These are phyloP conservation scores for Trichothecium sympodiale DNA, from an alignment of 2,329 filamentous ascomycete genomes.

Conservation along the genomic window DNA sequence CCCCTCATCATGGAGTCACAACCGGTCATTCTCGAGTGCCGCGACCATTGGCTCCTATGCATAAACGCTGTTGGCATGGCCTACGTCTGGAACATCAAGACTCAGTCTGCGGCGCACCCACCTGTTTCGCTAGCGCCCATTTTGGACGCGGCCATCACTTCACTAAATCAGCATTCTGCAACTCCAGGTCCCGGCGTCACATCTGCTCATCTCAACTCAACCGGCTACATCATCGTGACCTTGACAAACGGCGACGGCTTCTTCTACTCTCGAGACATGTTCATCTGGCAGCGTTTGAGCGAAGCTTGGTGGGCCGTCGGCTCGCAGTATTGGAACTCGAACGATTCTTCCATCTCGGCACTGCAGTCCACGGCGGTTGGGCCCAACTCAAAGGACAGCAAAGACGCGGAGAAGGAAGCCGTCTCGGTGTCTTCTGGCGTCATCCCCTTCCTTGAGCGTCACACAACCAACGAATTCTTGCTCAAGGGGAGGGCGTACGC, in stretches of 20 bases:
- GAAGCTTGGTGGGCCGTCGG: constrained; percentile 98
- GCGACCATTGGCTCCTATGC: constrained; percentile 80
- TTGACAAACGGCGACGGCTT: constrained; percentile 93
- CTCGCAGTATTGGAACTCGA: constrained; percentile 98
- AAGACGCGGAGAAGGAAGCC: constrained; percentile 33
- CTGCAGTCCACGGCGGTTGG: constrained; percentile 62
- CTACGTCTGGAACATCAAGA: constrained; percentile 87
- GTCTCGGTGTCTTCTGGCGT: constrained; percentile 73
- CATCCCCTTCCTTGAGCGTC: constrained; percentile 84
- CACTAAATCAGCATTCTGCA: constrained; percentile 62
- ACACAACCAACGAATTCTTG: constrained; percentile 87
- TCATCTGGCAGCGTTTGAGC: constrained; percentile 87
- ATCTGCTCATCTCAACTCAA: constrained; percentile 81
- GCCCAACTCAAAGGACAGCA: constrained; percentile 35
- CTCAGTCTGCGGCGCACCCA: constrained; percentile 73
- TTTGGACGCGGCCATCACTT: constrained; percentile 73
- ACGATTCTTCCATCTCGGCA: constrained; percentile 77
- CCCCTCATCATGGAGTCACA: constrained; percentile 83
- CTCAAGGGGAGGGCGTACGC: constrained; percentile 87
- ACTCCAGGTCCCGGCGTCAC: constrained; percentile 76
- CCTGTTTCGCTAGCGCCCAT: constrained; percentile 83
- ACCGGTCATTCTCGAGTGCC: constrained; percentile 84
- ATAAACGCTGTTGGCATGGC: constrained; percentile 82
- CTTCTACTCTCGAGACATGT: constrained; percentile 76
- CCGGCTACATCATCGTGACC: constrained; percentile 77